These are phyloP conservation scores for Phycomyces blakesleeanus DNA, from an alignment of 192 early-diverging fungal species.

Conservation along the genomic window DNA sequence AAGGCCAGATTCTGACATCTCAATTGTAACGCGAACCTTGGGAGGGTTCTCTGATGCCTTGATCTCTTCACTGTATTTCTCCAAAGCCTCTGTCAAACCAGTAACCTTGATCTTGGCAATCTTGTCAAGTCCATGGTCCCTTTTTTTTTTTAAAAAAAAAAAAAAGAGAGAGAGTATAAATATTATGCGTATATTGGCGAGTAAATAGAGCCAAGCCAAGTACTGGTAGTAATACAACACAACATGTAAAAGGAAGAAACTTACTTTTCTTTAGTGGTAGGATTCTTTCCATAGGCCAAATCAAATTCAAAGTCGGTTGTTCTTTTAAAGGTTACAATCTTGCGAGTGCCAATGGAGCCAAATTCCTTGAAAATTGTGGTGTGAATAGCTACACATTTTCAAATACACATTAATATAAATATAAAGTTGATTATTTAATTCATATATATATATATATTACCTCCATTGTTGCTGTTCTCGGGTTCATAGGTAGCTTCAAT, in stretches of 20 bases:
- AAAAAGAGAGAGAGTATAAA: too few relatives aligned
- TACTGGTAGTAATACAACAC: too few relatives aligned
- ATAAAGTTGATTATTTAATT: too few relatives aligned
- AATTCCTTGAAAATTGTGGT: slow-evolving; percentile 64
- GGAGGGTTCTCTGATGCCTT: slow-evolving; percentile 40
- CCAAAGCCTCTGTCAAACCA: slow-evolving; percentile 68
- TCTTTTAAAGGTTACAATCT: slow-evolving; percentile 83
- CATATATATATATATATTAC: slow-evolving; percentile 13
- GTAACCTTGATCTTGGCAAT: slow-evolving; percentile 62
- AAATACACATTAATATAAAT: not conserved
- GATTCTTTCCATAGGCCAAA: slow-evolving; percentile 54
- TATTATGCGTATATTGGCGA: too few relatives aligned
- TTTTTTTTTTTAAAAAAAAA: too few relatives aligned
- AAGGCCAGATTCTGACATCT: slow-evolving; percentile 75
- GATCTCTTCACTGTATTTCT: slow-evolving; percentile 58
- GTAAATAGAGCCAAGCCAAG: too few relatives aligned
- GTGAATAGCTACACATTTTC: slow-evolving; percentile 27
- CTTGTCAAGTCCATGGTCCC: slow-evolving; percentile 29
- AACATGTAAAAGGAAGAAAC: too few relatives aligned
- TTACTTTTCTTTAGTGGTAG: slow-evolving; percentile 17
- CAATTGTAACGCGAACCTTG: slow-evolving; percentile 82
- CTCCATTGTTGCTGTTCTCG: slow-evolving; percentile 26
- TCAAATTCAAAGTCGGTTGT: slow-evolving; percentile 74
- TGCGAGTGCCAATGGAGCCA: slow-evolving; percentile 72
- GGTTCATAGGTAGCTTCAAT: slow-evolving; percentile 60